Percentiles rank a stretch among this genome's conserved stretches.
These are phyloP conservation scores for Phlebiopsis flavidoalba DNA, from an alignment of 768 basidiomycete genomes.

Conservation along the genomic window DNA sequence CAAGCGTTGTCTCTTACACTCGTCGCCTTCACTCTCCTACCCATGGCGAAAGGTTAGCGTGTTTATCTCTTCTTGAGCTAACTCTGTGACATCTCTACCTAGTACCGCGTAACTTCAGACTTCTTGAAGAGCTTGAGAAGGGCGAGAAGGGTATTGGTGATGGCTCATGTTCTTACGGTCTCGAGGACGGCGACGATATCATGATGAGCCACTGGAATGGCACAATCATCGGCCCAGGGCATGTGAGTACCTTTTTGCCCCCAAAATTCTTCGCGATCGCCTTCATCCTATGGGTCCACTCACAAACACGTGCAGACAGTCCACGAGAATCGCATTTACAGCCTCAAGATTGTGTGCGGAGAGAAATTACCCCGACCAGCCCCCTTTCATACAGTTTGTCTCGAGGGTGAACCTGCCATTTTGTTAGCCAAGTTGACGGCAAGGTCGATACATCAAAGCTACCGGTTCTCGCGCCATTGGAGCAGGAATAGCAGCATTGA, in stretches of 20 bases:
- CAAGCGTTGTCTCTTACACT: conserved; percentile 1
- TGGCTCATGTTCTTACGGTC: conserved; percentile 94
- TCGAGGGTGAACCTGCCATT: conserved; percentile 92
- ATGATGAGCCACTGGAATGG: conserved; percentile 99
- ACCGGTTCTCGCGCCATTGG: conserved; percentile 72
- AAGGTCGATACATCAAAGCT: conserved; percentile 74
- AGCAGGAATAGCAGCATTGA: conserved; percentile 74
- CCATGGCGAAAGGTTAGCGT: conserved; percentile 30
- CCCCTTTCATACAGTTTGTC: conserved; percentile 79
- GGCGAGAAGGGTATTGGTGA: conserved; percentile 99
- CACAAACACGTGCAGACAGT: conserved; percentile 57
- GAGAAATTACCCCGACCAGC: conserved; percentile 67
- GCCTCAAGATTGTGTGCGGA: conserved; percentile 84
- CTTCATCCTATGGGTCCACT: conserved; percentile 12
- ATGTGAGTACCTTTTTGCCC: conserved; percentile 47
- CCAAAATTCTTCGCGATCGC: conserved; percentile 2
- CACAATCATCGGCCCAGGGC: conserved; percentile 97
- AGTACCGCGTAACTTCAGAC: conserved; percentile 96
- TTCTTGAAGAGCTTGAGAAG: conserved; percentile 98
- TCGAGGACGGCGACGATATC: conserved; percentile 94
- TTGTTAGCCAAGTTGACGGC: conserved; percentile 72
- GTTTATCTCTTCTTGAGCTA: neutral
- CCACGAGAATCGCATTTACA: conserved; percentile 98
- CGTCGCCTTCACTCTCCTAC: neutral
- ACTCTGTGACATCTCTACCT: conserved; percentile 8